phyloP scores from a whole-genome alignment of 2,329 filamentous ascomycete species.

The Sarocladium kiliense region DNA sequence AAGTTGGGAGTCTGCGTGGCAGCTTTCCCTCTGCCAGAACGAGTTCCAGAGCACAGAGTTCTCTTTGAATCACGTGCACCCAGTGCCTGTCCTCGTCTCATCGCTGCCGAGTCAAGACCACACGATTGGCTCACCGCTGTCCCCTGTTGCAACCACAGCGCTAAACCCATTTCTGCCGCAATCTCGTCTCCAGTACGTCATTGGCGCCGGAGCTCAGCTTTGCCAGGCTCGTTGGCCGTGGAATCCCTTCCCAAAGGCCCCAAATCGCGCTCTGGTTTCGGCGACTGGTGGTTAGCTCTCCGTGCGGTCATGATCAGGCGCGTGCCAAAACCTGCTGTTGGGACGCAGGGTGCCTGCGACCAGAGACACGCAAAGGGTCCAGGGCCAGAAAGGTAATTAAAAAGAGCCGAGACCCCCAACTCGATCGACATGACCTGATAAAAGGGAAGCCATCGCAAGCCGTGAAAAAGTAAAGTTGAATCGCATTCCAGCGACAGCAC shows the following conservation, averaged over 20 bases:
- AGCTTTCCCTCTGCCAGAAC: too few relatives aligned
- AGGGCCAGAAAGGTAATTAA: conserved; percentile 2
- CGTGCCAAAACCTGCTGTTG: conserved; percentile 1
- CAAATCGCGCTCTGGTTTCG: background rate
- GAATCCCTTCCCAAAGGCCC: background rate
- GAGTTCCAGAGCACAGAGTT: too few relatives aligned
- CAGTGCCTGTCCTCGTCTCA: background rate
- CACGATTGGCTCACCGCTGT: background rate
- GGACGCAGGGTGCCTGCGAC: too few relatives aligned
- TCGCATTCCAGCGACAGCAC: conserved; percentile 5
- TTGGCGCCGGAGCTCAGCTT: conserved; percentile 6
- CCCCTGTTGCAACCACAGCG: background rate
- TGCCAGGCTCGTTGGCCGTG: background rate
- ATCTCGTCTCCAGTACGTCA: conserved; percentile 8
- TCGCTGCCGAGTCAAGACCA: background rate
- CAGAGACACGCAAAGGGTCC: background rate
- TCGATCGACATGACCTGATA: background rate
- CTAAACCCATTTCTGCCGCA: conserved; percentile 1
- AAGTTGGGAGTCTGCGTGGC: too few relatives aligned
- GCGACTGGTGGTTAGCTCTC: background rate
- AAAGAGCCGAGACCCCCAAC: background rate
- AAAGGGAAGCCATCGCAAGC: background rate
- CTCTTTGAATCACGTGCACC: conserved; percentile 1
- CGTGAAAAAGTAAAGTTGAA: background rate
- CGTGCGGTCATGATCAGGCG: background rate